Evolutionary conservation across 78 protist genomes (phyloP), one percentile per base, ranked within the genome.

Genomic region (Bodo saltans): DNA sequence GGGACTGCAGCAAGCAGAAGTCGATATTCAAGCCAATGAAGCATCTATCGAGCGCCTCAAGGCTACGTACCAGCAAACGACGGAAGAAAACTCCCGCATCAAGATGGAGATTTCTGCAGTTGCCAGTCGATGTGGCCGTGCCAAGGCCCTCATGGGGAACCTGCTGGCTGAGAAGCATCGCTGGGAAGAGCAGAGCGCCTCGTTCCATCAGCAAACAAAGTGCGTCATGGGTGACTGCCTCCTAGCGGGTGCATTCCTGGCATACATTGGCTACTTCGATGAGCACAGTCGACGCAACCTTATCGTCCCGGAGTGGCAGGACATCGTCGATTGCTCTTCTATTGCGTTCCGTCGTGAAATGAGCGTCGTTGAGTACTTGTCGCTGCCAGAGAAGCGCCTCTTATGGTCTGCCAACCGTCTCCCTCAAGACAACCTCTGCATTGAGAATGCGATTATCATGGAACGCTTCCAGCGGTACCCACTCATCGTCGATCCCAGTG

Each of bases 401-500:
- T 53, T 0, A 32, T 89, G 97, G 98, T 84, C 76, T 35, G 90
- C 90, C 67, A 71, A 73, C 68, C 90, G 93, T 0, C 94, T 98
- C 28, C 99, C 99, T 29, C 81, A 37, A 29, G 99, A 98, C 88
- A 89, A 83, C 33, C 86, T 98, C 71, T 96, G 95, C 78, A 69
- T 86, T 27, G 99, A 96, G 83, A 98, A 98, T 85, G 99, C 99
- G 17, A 84, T 94, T 69, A 90, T 98, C 93, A 79, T 97, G 38
- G 71, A 79, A 53, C 68, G 97, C 28, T 96, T 91, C 91, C 91
- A 95, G 37, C 88, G 99, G 30, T 98, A 94, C 76, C 99, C 99
- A 34, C 93, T 97, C 68, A 88, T 97, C 30, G 88, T 98, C 86
- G 99, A 98, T 89, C 99, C 99, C 41, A 78, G 94, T 26, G 98